These are phyloP conservation scores for Jaltomata sinuosa DNA, from an alignment of 257 asterid species.

Conservation along the genomic window DNA sequence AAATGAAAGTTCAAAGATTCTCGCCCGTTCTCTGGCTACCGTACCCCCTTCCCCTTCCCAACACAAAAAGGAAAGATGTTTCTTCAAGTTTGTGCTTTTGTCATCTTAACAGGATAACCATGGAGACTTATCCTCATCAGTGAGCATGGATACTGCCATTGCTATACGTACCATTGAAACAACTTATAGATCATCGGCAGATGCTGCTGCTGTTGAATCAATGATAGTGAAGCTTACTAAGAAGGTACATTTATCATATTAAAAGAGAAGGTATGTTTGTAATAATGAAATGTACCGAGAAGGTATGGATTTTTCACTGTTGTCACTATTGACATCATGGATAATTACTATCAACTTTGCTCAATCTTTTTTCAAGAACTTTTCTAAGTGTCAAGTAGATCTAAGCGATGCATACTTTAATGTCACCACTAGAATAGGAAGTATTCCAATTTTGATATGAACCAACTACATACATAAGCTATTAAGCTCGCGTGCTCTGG, in stretches of 20 bases:
- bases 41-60: background rate
- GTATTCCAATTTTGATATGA: background rate
- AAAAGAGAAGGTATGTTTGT: background rate
- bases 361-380: background rate
- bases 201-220: slow-evolving; percentile 90
- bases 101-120: slow-evolving; percentile 69
- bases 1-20: background rate
- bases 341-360: background rate
- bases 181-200: slow-evolving; percentile 81
- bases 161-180: slow-evolving; percentile 99
- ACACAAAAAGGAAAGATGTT: background rate
- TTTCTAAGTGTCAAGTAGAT: background rate
- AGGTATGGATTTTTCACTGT: slow-evolving; percentile 32
- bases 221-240: slow-evolving; percentile 74
- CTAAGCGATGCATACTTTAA: background rate
- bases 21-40: background rate
- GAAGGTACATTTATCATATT: slow-evolving; percentile 39
- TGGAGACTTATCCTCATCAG: slow-evolving; percentile 90
- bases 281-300: slow-evolving; percentile 63
- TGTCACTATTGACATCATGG: background rate
- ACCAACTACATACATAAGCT: background rate
- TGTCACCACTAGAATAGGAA: background rate
- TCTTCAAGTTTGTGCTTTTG: background rate
- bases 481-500: background rate
- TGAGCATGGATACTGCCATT: slow-evolving; percentile 98